phyloP scores from a whole-genome alignment of 345 rosid species.

The Bruguiera gymnorhiza region DNA sequence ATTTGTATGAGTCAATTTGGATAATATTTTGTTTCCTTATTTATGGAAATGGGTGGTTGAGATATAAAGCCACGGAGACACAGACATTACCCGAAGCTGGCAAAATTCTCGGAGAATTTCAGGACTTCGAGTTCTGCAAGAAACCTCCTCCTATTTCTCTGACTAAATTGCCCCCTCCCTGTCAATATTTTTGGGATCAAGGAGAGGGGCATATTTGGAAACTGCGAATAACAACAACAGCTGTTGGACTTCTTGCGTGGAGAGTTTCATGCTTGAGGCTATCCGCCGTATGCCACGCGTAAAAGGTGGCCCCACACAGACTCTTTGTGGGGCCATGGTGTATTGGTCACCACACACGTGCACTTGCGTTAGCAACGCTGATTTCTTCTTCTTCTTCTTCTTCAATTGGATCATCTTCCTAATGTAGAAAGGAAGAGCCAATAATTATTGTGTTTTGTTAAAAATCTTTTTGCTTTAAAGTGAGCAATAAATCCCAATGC shows the following conservation, averaged over 20 bases:
- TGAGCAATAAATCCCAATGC: background rate
- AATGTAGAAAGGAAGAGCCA: background rate
- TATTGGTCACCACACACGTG: background rate
- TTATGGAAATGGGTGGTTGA: background rate
- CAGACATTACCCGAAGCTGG: background rate
- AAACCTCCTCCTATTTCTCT: too few species aligned
- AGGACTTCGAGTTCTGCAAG: too few species aligned
- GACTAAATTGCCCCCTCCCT: too few species aligned
- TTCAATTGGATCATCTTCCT: background rate
- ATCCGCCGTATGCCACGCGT: background rate
- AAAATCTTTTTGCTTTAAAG: background rate
- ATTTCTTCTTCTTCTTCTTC: background rate
- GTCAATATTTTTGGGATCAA: too few species aligned
- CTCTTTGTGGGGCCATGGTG: background rate
- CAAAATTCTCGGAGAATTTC: background rate
- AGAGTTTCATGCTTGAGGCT: background rate
- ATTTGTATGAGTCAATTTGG: background rate
- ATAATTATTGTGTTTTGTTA: background rate
- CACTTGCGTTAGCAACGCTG: background rate
- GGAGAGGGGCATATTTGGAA: too few species aligned
- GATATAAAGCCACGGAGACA: too few species aligned
- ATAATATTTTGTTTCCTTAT: background rate
- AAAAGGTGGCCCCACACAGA: background rate
- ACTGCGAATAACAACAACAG: too few species aligned
- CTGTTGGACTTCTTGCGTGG: too few species aligned